phyloP scores from a whole-genome alignment of 352 stramenopile genomes.

The Salisapilia sapeloensis region DNA sequence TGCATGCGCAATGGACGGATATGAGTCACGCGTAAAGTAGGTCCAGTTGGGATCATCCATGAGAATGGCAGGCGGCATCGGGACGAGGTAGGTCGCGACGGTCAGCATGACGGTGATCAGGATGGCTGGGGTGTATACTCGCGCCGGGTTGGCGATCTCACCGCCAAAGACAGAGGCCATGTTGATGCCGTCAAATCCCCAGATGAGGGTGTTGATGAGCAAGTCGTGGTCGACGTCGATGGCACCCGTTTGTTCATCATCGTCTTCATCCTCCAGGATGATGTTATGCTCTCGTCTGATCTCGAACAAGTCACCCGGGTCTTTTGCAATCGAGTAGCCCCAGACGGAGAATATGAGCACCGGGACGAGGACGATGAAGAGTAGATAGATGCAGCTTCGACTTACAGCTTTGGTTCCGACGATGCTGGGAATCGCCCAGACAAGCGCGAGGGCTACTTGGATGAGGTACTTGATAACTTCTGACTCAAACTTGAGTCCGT shows the following conservation, averaged over 20 bases:
- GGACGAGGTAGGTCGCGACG: conserved; percentile 66
- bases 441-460: conserved; percentile 12
- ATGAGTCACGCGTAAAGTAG: conserved; percentile 81
- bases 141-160: conserved; percentile 75
- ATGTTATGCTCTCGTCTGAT: conserved; percentile 13
- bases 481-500: conserved; percentile 9
- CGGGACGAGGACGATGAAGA: conserved; percentile 10
- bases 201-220: conserved; percentile 90
- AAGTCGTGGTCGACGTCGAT: conserved; percentile 56
- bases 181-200: conserved; percentile 92
- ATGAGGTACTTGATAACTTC: conserved; percentile 9
- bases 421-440: conserved; percentile 14
- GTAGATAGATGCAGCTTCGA: conserved; percentile 9
- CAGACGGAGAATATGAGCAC: conserved; percentile 29
- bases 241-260: conserved; percentile 8
- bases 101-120: conserved; percentile 54
- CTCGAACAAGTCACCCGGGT: conserved; percentile 23
- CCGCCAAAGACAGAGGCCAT: conserved; percentile 80
- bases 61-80: conserved; percentile 70
- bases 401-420: conserved; percentile 15
- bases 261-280: neutral
- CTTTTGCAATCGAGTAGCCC: conserved; percentile 7
- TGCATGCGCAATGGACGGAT: conserved; percentile 65
- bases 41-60: conserved; percentile 40
- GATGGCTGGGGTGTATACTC: conserved; percentile 78